Conservation (phyloP, 768 basidiomycete genomes). For the Kwoniella europaea region DNA sequence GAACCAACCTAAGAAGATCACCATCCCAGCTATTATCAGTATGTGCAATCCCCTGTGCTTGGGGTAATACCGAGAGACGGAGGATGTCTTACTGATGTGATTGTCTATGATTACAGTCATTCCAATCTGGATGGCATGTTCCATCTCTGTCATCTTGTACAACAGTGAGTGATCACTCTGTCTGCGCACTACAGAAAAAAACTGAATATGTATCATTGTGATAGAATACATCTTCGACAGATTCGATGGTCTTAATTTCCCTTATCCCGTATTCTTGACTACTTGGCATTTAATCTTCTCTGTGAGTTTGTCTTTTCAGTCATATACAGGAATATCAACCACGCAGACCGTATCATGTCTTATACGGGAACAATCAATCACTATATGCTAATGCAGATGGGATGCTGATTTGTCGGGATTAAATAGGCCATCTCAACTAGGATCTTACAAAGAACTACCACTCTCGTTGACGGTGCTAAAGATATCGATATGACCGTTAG, state of each 20-base stretch:
- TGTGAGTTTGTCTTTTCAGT: constrained; percentile 58
- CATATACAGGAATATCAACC: too few species aligned
- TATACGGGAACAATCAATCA: not conserved
- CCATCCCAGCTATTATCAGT: constrained; percentile 55
- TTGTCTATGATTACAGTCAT: constrained; percentile 58
- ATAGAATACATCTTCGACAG: constrained; percentile 58
- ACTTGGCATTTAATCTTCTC: constrained; percentile 78
- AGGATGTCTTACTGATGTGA: constrained; percentile 6
- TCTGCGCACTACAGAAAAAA: too few species aligned
- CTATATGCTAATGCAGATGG: too few species aligned
- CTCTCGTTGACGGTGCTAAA: constrained; percentile 55
- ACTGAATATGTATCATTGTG: not conserved
- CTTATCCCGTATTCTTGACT: constrained; percentile 89
- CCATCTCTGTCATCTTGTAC: constrained; percentile 90
- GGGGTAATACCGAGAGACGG: not conserved
- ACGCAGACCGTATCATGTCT: not conserved
- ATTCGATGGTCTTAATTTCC: constrained; percentile 68
- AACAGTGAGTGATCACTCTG: constrained; percentile 66
- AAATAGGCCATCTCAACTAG: constrained; percentile 51
- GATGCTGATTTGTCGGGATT: too few species aligned
- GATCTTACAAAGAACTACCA: constrained; percentile 55
- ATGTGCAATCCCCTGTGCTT: constrained; percentile 15
- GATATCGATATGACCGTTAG: constrained; percentile 67
- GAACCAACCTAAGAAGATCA: constrained; percentile 54
- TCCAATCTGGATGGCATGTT: constrained; percentile 89